Base-by-base conservation (phyloP, 306 rosid species). In the Cucumis melo region DNA sequence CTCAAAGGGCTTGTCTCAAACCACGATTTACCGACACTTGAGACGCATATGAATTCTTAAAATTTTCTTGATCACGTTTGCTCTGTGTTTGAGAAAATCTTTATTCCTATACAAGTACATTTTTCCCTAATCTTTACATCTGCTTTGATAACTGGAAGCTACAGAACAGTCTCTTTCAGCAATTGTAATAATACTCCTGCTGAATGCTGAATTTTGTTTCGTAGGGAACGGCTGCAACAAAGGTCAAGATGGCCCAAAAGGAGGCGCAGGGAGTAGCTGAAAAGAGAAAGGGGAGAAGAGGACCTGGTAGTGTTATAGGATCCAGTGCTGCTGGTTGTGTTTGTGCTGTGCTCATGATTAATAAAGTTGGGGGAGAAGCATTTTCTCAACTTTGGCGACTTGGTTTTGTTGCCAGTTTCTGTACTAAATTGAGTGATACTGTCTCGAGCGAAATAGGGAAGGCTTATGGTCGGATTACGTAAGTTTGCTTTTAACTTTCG, bases 381-480 rank as follows among this genome's bases (percentile, higher is more conserved):
- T 89, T 82, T 81, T 57, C 84, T 34, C 88, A 70, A 81, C 89
- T 95, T 41, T 95, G 97, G 97, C 88, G 81, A 55, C 93, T 95
- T 27, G 99, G 98, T 11, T 95, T 95, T 82, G 96, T 90, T 79
- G 92, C 99, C 78, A 92, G 99, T 82, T 95, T 95, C 79, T 95
- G 97, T 74, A 92, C 98, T n/a, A 95, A 95, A 88, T 80, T 92
- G 90, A 90, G 89, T 57, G 99, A 95, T 80, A 95, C 99, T 13
- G 92, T 92, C 79, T 89, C 99, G n/a, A 95, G 99, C 78, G 98
- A 95, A 85, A 91, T 95, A 21, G 99, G 99, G 74, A 95, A 95
- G 84, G 99, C 98, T 55, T 95, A 88, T 80, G 98, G 98, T 29
- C 89, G 87, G 84, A 89, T 88, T 77, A 92, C 98, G 98, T 95